These are phyloP conservation scores for Amanita inopinata DNA, from an alignment of 768 basidiomycete genomes.

Conservation along the genomic window DNA sequence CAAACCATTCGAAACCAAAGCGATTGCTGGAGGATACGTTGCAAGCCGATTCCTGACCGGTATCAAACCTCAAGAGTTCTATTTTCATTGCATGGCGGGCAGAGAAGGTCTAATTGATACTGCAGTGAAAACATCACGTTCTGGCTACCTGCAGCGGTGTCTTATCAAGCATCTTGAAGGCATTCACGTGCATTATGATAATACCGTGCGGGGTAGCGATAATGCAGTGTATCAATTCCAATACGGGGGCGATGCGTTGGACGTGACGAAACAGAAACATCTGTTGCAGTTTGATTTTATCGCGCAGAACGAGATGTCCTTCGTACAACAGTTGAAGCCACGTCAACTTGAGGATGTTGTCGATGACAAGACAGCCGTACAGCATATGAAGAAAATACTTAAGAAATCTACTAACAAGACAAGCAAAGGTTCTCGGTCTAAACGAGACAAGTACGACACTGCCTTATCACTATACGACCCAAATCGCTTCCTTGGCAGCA, in stretches of 20 bases:
- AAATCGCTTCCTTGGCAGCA: constrained; percentile 72
- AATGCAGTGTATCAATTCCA: constrained; percentile 90
- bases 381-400: constrained; percentile 85
- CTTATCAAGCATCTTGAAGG: constrained; percentile 98
- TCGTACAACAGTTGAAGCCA: constrained; percentile 65
- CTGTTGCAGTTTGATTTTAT: constrained; percentile 91
- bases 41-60: constrained; percentile 98
- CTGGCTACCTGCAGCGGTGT: constrained; percentile 96
- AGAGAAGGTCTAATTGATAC: constrained; percentile 98
- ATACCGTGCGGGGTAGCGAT: constrained; percentile 95
- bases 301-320: constrained; percentile 72
- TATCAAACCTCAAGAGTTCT: constrained; percentile 97
- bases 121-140: constrained; percentile 97
- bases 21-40: constrained; percentile 96
- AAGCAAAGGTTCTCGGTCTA: constrained; percentile 31
- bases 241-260: constrained; percentile 94
- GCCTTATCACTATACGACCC: constrained; percentile 71
- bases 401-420: constrained; percentile 53
- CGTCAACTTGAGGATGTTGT: constrained; percentile 44
- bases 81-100: constrained; percentile 99
- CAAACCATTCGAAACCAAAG: constrained; percentile 94
- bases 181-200: constrained; percentile 93
- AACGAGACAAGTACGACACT: constrained; percentile 59
- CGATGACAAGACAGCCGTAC: constrained; percentile 55
- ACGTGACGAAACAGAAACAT: constrained; percentile 96